Percentiles rank a stretch among this genome's conserved stretches.
phyloP scores from a whole-genome alignment of 2,329 filamentous ascomycete species.

The Aschersonia sp. region DNA sequence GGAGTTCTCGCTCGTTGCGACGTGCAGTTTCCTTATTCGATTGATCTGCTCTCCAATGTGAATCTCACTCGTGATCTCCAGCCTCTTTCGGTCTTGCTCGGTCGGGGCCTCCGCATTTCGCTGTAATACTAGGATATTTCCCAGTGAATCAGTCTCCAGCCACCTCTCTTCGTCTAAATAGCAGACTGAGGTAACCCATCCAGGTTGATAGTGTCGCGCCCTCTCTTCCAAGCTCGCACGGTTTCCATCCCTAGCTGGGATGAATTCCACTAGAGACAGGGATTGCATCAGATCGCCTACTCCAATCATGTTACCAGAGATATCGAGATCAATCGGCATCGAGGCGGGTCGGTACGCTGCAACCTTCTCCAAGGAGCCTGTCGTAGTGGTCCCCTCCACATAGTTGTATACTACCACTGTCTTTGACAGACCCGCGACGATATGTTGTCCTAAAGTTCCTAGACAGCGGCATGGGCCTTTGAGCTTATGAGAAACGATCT shows the following conservation, averaged over 20 bases:
- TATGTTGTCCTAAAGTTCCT: slow-evolving; percentile 56
- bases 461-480: slow-evolving; percentile 73
- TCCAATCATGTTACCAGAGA: slow-evolving; percentile 62
- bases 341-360: slow-evolving; percentile 72
- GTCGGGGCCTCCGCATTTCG: slow-evolving; percentile 60
- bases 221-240: slow-evolving; percentile 54
- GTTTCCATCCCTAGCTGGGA: slow-evolving; percentile 38
- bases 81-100: slow-evolving; percentile 52
- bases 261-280: slow-evolving; percentile 62
- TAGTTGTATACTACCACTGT: slow-evolving; percentile 54
- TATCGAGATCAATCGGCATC: slow-evolving; percentile 65
- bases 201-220: slow-evolving; percentile 65
- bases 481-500: slow-evolving; percentile 53
- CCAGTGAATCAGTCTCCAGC: slow-evolving; percentile 73
- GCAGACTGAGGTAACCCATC: slow-evolving; percentile 69
- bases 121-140: slow-evolving; percentile 71
- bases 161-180: slow-evolving; percentile 60
- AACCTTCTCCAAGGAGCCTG: slow-evolving; percentile 49
- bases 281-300: slow-evolving; percentile 93
- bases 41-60: slow-evolving; percentile 90
- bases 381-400: slow-evolving; percentile 37
- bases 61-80: slow-evolving; percentile 69
- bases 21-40: slow-evolving; percentile 59
- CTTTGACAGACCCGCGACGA: slow-evolving; percentile 82
- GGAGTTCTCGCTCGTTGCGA: slow-evolving; percentile 48